Conservation (phyloP, 1,139 yeast genomes). For the Arxiozyma slooffiae region DNA sequence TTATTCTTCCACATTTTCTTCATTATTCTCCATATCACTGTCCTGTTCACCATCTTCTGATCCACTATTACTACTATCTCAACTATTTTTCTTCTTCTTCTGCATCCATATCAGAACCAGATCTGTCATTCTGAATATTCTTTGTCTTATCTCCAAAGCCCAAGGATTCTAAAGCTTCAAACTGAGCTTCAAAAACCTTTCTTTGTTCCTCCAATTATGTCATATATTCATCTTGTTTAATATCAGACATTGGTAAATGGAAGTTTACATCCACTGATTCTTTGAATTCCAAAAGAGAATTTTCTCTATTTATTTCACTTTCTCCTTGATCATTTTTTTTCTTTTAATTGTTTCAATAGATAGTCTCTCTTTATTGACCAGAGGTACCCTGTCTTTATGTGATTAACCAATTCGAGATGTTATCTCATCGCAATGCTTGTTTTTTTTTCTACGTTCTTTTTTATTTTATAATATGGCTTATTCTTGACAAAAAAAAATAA, state of each 20-base stretch:
- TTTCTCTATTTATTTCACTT: neutral
- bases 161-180: conserved; percentile 50
- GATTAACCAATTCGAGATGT: neutral
- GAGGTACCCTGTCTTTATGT: neutral
- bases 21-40: conserved; percentile 15
- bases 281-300: neutral
- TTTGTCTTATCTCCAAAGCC: conserved; percentile 51
- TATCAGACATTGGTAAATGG: neutral
- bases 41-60: conserved; percentile 7
- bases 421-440: neutral
- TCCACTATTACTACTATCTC: neutral
- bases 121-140: conserved; percentile 6
- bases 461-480: neutral
- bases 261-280: neutral
- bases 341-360: no score
- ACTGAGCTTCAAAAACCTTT: conserved; percentile 57
- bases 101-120: conserved; percentile 14
- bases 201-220: conserved; percentile 48
- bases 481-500: neutral
- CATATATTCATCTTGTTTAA: conserved; percentile 33
- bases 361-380: neutral
- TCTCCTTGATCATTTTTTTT: no score
- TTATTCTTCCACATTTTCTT: conserved; percentile 8
- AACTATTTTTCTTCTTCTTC: conserved; percentile 5
- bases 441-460: no score